Evolutionary conservation across 345 rosid genomes (phyloP).

Genomic region (Rhodomyrtus tomentosa): DNA sequence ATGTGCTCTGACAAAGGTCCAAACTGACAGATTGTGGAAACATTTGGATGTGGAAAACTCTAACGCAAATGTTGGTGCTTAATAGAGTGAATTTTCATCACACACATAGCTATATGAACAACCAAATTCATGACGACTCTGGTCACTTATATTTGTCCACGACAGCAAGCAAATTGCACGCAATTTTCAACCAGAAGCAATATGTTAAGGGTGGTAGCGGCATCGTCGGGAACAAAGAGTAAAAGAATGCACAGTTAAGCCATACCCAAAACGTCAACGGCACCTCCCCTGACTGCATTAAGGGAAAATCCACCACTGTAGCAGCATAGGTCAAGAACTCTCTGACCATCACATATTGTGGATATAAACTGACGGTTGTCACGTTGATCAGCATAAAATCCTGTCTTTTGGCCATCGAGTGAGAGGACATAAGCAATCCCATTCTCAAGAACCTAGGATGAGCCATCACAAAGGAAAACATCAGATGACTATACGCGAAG

Average conservation of each 20-base stretch:
- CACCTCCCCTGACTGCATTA: conserved; percentile 68
- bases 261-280: conserved; percentile 45
- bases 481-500: background rate
- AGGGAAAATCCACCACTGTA: conserved; percentile 88
- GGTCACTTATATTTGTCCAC: background rate
- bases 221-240: background rate
- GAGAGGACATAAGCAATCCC: conserved; percentile 64
- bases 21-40: background rate
- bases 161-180: background rate
- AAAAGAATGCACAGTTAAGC: background rate
- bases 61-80: background rate
- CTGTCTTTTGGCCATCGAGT: conserved; percentile 75
- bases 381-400: conserved; percentile 88
- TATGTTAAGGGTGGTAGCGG: background rate
- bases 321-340: conserved; percentile 83
- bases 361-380: conserved; percentile 67
- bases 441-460: conserved; percentile 58
- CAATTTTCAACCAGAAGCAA: background rate
- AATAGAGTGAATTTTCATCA: background rate
- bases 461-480: background rate
- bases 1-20: background rate
- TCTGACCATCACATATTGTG: conserved; percentile 50
- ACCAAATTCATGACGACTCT: background rate
- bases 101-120: background rate
- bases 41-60: background rate